Evolutionary conservation across 2,329 filamentous ascomycete genomes (phyloP).

Genomic region (Chalaropsis ovoidea): DNA sequence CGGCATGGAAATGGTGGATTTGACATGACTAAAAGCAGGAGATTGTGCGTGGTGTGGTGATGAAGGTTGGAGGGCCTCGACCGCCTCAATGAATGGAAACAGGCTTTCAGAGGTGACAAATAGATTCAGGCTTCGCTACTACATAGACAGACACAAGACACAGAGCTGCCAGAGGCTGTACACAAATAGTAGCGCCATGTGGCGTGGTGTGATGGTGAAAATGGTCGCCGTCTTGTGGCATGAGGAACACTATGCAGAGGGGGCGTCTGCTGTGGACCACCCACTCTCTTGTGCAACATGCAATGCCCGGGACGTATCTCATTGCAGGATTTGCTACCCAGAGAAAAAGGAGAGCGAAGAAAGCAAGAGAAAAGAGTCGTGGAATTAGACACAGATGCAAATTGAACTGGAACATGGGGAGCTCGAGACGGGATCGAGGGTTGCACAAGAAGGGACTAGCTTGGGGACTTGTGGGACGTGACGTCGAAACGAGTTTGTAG

Average conservation of each 20-base stretch:
- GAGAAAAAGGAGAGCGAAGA: not conserved
- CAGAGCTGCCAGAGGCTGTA: no score
- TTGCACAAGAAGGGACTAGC: not conserved
- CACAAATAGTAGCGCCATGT: not conserved
- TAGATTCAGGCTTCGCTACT: no score
- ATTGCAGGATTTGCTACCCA: not conserved
- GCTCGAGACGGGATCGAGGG: not conserved
- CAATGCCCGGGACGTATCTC: not conserved
- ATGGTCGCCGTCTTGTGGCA: not conserved
- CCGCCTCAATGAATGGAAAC: no score
- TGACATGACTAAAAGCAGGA: not conserved
- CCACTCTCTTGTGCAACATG: not conserved
- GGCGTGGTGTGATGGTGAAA: not conserved
- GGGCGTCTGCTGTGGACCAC: not conserved
- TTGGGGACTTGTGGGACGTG: not conserved
- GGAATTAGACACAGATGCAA: not conserved
- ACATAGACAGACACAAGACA: no score
- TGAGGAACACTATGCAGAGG: not conserved
- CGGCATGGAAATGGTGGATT: not conserved
- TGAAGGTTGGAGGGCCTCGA: no score
- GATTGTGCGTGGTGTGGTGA: no score
- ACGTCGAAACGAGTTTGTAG: not conserved
- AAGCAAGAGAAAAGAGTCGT: not conserved
- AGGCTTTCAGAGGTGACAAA: no score
- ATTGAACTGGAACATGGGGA: not conserved